phyloP scores from a whole-genome alignment of 148 eudicot genomes.

The Dysphania ambrosioides region DNA sequence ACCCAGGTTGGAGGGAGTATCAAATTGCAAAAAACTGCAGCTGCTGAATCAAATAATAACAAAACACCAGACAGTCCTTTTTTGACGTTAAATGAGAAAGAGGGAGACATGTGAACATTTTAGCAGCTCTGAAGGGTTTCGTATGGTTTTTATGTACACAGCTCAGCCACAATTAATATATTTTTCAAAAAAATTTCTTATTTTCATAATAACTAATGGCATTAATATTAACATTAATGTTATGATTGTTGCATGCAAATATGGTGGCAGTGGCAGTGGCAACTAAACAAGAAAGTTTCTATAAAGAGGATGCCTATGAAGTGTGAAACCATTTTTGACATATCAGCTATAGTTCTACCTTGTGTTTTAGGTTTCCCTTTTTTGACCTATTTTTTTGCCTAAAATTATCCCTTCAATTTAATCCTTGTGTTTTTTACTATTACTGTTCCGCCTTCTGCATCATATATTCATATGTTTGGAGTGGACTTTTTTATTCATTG shows the following conservation, averaged over 20 bases:
- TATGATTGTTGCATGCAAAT: background rate
- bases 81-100: slow-evolving; percentile 7
- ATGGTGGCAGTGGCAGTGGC: slow-evolving; percentile 4
- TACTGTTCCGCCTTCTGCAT: slow-evolving; percentile 4
- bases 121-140: slow-evolving; percentile 14
- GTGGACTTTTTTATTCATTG: background rate
- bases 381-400: slow-evolving; percentile 5
- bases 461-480: slow-evolving; percentile 8
- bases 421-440: background rate
- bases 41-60: slow-evolving; percentile 12
- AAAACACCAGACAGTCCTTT: slow-evolving; percentile 18
- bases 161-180: background rate
- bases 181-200: no score
- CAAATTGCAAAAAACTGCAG: slow-evolving; percentile 9
- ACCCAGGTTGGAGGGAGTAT: slow-evolving; percentile 12
- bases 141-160: background rate
- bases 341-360: slow-evolving; percentile 19
- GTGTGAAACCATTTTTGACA: slow-evolving; percentile 13
- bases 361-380: slow-evolving; percentile 24
- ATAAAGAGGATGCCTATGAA: slow-evolving; percentile 20
- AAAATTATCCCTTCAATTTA: background rate
- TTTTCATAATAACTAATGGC: no score
- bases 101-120: slow-evolving; percentile 15
- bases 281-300: background rate
- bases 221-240: background rate